A percentile compares a stretch with the other conserved stretches of the same genome.
phyloP scores from a whole-genome alignment of 23 red algal species.

The Gracilariopsis chorda region DNA sequence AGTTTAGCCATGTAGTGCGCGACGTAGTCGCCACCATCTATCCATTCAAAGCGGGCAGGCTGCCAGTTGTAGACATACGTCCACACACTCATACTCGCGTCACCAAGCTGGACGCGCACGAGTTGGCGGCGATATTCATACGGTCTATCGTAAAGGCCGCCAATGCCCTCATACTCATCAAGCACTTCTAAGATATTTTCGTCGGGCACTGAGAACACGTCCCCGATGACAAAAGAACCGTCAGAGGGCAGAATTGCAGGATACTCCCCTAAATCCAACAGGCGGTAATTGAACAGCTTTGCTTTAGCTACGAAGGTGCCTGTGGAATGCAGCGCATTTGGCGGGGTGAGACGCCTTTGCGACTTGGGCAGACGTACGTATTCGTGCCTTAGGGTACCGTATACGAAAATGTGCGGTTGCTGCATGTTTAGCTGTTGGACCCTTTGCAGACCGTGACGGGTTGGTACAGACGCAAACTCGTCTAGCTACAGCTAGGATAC shows the following conservation, averaged over 20 bases:
- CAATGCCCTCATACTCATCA: slow-evolving; percentile 44
- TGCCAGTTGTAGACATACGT: slow-evolving; percentile 41
- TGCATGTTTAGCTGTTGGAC: background rate
- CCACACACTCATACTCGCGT: background rate
- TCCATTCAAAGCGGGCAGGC: background rate
- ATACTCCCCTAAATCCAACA: slow-evolving; percentile 19
- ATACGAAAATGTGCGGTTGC: slow-evolving; percentile 3
- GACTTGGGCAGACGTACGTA: background rate
- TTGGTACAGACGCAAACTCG: too few species aligned
- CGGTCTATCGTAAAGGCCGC: background rate
- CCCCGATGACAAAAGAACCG: background rate
- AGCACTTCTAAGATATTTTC: background rate
- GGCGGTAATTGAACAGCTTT: background rate
- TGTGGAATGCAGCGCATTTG: background rate
- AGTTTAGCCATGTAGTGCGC: background rate
- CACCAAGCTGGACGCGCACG: background rate
- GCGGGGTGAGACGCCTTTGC: slow-evolving; percentile 1
- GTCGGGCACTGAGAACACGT: slow-evolving; percentile 19
- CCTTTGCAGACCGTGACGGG: background rate
- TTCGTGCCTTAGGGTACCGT: slow-evolving; percentile 17
- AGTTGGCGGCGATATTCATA: background rate
- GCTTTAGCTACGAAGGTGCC: background rate
- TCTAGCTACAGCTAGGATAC: too few species aligned
- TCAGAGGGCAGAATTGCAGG: background rate
- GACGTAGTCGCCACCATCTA: slow-evolving; percentile 25